phyloP scores from a whole-genome alignment of 2,329 filamentous ascomycete genomes.

The Apiospora koreana region DNA sequence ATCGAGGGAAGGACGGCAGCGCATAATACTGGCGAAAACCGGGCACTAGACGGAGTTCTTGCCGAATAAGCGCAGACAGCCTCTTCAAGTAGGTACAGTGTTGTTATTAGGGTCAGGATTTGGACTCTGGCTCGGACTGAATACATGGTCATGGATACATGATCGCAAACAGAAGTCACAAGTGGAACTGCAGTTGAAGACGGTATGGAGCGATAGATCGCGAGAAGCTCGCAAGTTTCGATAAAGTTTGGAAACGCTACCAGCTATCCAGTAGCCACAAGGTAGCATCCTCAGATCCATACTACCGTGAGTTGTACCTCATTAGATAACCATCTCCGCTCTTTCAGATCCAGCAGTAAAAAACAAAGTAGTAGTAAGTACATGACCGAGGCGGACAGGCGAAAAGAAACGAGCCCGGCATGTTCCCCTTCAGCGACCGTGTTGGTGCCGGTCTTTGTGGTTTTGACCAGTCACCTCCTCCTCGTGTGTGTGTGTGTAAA shows the following conservation, averaged over 20 bases:
- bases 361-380: not conserved
- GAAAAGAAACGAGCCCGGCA: not conserved
- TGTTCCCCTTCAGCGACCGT: not conserved
- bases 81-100: not conserved
- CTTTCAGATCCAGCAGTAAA: not conserved
- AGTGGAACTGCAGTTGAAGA: not conserved
- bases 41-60: not conserved
- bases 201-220: not conserved
- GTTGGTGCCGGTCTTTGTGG: not conserved
- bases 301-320: not conserved
- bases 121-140: too few species aligned
- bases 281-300: not conserved
- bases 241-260: not conserved
- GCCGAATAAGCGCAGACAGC: not conserved
- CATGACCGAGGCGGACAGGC: not conserved
- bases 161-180: too few species aligned
- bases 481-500: not conserved
- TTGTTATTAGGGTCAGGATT: too few species aligned
- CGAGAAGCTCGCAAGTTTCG: not conserved
- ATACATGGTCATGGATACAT: not conserved
- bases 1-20: not conserved
- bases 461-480: constrained; percentile 1
- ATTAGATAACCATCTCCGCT: not conserved
- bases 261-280: not conserved
- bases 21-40: not conserved